Conservation (phyloP, 306 rosid genomes). For the Trichosanthes cucumerina region DNA sequence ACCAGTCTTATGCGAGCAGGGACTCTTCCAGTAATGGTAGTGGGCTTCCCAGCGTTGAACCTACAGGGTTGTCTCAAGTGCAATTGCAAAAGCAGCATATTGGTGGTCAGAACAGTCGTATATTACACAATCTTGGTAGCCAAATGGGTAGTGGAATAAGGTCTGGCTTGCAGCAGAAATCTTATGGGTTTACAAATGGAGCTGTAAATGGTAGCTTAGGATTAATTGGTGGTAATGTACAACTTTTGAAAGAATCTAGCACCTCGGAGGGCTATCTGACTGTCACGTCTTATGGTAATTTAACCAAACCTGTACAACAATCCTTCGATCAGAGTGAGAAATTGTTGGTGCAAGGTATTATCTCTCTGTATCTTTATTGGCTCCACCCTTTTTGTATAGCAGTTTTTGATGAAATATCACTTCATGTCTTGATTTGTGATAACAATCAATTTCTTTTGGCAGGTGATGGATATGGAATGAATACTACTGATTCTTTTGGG, state of each 20-base stretch:
- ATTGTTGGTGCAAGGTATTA: constrained; percentile 53
- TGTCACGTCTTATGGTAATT: constrained; percentile 36
- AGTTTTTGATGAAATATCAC: neutral
- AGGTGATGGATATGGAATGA: constrained; percentile 81
- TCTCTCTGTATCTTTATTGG: neutral
- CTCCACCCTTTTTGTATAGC: neutral
- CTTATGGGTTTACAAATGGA: constrained; percentile 79
- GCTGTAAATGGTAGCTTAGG: constrained; percentile 56
- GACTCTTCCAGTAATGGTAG: constrained; percentile 52
- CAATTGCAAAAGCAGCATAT: constrained; percentile 69
- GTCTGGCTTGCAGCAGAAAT: constrained; percentile 61
- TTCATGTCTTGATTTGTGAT: constrained; percentile 5
- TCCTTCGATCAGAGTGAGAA: constrained; percentile 59
- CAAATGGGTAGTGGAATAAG: constrained; percentile 74
- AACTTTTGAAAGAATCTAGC: constrained; percentile 47
- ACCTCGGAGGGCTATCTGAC: constrained; percentile 52
- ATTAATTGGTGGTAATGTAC: constrained; percentile 56
- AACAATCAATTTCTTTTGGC: constrained; percentile 20
- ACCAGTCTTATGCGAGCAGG: constrained; percentile 47
- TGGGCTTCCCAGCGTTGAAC: constrained; percentile 59
- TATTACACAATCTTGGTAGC: constrained; percentile 55
- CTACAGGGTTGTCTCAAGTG: constrained; percentile 48
- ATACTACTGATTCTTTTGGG: constrained; percentile 52
- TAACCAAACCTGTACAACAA: constrained; percentile 62
- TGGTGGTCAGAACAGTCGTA: constrained; percentile 62